phyloP scores from a whole-genome alignment of 2,329 filamentous ascomycete species.

The Alternaria tenuissima region DNA sequence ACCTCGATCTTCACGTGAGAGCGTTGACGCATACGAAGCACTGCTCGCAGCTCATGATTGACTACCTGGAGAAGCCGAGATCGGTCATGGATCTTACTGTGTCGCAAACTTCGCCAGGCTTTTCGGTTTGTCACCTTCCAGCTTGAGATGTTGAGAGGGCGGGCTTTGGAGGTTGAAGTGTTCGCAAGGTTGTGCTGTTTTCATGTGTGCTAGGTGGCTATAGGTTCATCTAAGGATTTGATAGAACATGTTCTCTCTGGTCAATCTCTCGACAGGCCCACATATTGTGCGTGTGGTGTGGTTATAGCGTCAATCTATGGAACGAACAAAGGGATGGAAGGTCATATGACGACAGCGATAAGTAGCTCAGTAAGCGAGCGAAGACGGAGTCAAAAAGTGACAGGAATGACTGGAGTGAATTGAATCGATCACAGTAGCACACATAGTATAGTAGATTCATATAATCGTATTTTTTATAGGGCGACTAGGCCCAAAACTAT shows the following conservation, averaged over 20 bases:
- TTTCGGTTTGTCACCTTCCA: neutral
- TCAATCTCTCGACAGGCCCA: neutral
- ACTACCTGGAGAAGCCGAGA: neutral
- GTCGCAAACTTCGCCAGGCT: neutral
- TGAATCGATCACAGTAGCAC: rapidly evolving
- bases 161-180: no score
- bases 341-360: neutral
- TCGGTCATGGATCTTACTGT: neutral
- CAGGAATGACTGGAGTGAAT: neutral
- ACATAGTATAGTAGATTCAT: neutral
- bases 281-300: no score
- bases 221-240: neutral
- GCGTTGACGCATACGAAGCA: neutral
- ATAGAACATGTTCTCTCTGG: no score
- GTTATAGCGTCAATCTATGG: no score
- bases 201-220: rapidly evolving
- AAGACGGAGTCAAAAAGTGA: no score
- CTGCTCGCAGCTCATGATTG: neutral
- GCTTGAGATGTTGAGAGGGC: no score
- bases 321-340: neutral
- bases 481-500: slow-evolving; percentile 14
- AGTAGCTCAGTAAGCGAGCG: rapidly evolving
- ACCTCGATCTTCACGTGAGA: neutral
- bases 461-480: slow-evolving; percentile 1
- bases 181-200: neutral